phyloP scores from a whole-genome alignment of 768 basidiomycete species.

The Phlegmacium glaucopus region DNA sequence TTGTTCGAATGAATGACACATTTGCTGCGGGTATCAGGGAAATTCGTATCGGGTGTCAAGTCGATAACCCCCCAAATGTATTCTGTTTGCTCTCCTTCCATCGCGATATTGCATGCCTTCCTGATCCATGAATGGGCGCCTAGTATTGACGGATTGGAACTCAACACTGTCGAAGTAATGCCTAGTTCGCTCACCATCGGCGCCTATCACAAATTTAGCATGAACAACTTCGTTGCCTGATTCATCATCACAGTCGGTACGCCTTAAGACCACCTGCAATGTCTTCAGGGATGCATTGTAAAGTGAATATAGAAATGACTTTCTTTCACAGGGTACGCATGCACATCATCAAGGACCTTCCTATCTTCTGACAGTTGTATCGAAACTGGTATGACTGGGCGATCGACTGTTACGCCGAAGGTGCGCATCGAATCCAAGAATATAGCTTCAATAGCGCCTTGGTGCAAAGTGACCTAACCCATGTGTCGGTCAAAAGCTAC shows the following conservation, averaged over 20 bases:
- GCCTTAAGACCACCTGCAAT: constrained; percentile 42
- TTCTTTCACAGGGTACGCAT: constrained; percentile 35
- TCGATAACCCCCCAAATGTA: constrained; percentile 85
- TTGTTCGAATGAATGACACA: constrained; percentile 64
- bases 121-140: constrained; percentile 86
- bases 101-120: constrained; percentile 55
- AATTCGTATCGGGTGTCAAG: constrained; percentile 64
- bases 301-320: constrained; percentile 7
- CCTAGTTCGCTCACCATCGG: constrained; percentile 51
- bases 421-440: constrained; percentile 53
- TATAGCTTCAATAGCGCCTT: constrained; percentile 60
- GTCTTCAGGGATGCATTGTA: neutral
- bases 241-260: constrained; percentile 32
- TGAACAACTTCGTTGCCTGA: constrained; percentile 51
- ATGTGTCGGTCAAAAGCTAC: neutral
- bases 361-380: constrained; percentile 43
- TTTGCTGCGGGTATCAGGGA: constrained; percentile 71
- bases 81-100: constrained; percentile 79
- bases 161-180: constrained; percentile 1
- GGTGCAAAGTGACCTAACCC: constrained; percentile 53
- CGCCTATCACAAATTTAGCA: constrained; percentile 75
- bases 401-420: constrained; percentile 45
- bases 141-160: constrained; percentile 21
- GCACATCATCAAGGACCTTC: constrained; percentile 38
- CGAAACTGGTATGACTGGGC: constrained; percentile 47